phyloP scores from a whole-genome alignment of 495 filamentous ascomycete species.

The Glutinoglossum americanum region DNA sequence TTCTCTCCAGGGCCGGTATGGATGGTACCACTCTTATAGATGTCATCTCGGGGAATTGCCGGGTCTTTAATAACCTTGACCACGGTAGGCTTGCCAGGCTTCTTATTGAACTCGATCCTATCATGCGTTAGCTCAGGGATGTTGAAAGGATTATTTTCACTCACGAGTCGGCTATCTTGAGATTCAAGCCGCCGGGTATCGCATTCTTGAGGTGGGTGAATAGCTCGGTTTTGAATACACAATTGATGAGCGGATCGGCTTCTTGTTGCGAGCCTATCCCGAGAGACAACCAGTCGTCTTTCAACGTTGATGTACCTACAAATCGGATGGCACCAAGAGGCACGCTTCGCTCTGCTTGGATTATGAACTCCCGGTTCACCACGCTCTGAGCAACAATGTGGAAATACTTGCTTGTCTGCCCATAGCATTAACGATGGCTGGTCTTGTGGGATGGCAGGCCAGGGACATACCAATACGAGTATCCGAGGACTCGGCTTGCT shows the following conservation, averaged over 20 bases:
- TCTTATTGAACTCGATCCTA: conserved; percentile 90
- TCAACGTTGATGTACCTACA: conserved; percentile 52
- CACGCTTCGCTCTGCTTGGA: conserved; percentile 60
- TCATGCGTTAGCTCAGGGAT: conserved; percentile 12
- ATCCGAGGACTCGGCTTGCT: conserved; percentile 80
- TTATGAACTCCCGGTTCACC: conserved; percentile 59
- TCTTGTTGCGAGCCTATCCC: conserved; percentile 75
- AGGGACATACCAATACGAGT: conserved; percentile 41
- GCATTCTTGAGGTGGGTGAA: conserved; percentile 67
- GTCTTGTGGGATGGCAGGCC: background rate
- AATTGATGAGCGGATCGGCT: conserved; percentile 76
- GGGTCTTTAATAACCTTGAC: conserved; percentile 86
- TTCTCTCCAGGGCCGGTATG: conserved; percentile 74
- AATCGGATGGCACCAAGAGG: conserved; percentile 73
- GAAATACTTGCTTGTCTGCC: conserved; percentile 54
- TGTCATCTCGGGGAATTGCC: conserved; percentile 42
- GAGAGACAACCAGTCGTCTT: conserved; percentile 93
- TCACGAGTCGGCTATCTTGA: conserved; percentile 56
- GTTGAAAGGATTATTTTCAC: conserved; percentile 6
- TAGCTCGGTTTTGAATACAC: conserved; percentile 91
- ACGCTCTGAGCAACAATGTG: conserved; percentile 73
- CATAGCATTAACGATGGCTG: background rate
- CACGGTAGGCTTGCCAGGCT: conserved; percentile 72
- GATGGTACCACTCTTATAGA: conserved; percentile 83
- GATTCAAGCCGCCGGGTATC: conserved; percentile 54